These are phyloP conservation scores for Daedaleopsis nitida DNA, from an alignment of 768 basidiomycete species.

Conservation along the genomic window DNA sequence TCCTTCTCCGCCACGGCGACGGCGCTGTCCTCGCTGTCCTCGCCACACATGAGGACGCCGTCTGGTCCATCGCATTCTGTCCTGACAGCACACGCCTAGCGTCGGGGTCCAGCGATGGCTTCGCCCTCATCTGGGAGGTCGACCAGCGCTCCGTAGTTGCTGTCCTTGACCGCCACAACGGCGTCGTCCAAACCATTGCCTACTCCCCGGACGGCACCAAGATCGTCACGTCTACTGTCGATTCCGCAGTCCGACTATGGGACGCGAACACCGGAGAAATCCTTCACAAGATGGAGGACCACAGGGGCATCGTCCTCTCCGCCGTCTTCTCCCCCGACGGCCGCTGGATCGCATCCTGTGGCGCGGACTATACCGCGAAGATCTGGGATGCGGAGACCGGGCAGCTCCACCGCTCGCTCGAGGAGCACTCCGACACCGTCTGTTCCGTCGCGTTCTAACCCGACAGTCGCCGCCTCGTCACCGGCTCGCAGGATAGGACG, in stretches of 20 bases:
- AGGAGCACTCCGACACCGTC: slow-evolving; percentile 22
- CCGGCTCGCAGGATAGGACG: slow-evolving; percentile 29
- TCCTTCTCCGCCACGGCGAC: slow-evolving; percentile 23
- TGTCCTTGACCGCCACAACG: slow-evolving; percentile 25
- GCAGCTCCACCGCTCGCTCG: slow-evolving; percentile 14
- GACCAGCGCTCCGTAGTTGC: not conserved
- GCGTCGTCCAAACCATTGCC: slow-evolving; percentile 13
- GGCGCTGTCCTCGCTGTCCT: not conserved
- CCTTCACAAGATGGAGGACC: slow-evolving; percentile 3
- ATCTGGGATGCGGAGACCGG: slow-evolving; percentile 39
- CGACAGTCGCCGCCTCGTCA: slow-evolving; percentile 27
- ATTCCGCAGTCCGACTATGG: slow-evolving; percentile 27
- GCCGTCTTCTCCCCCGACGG: slow-evolving; percentile 40
- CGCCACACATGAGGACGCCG: slow-evolving; percentile 6
- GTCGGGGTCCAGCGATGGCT: slow-evolving; percentile 15
- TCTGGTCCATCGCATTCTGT: slow-evolving; percentile 21
- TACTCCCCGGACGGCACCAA: slow-evolving; percentile 26
- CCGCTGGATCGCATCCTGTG: slow-evolving; percentile 47
- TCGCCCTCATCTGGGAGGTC: slow-evolving; percentile 23
- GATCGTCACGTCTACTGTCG: slow-evolving; percentile 27
- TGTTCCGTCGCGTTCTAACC: slow-evolving; percentile 27
- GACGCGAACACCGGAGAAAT: slow-evolving; percentile 18
- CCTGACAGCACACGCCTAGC: slow-evolving; percentile 22
- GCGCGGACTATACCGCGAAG: slow-evolving; percentile 57
- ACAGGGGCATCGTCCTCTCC: slow-evolving; percentile 1